Percentiles rank a stretch among this genome's conserved stretches.
Evolutionary conservation across 2,329 filamentous ascomycete species (phyloP).

Genomic region (Stagonosporopsis chrysanthemi): DNA sequence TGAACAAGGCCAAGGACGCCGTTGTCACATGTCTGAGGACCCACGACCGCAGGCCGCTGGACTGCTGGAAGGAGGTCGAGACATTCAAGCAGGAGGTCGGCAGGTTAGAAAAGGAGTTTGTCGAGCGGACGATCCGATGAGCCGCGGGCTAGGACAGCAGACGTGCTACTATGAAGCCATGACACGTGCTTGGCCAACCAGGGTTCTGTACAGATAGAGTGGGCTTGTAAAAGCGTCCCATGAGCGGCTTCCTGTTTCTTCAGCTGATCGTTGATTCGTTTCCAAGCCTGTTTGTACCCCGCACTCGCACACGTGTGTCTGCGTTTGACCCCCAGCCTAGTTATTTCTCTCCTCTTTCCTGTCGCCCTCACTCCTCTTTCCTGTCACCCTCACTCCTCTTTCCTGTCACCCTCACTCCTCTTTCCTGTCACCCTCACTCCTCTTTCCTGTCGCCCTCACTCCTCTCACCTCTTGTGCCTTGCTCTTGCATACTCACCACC

Average conservation of each 20-base stretch:
- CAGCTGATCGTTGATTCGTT: background rate
- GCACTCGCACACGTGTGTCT: background rate
- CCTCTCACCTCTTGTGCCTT: background rate
- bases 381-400: background rate
- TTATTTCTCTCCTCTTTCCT: background rate
- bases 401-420: no score
- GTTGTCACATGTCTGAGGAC: conserved; percentile 82
- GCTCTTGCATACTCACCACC: background rate
- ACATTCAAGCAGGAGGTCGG: conserved; percentile 88
- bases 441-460: no score
- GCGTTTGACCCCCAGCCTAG: background rate
- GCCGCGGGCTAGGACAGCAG: background rate
- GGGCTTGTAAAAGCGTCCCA: conserved; percentile 14
- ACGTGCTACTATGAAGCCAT: background rate
- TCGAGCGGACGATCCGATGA: conserved; percentile 75
- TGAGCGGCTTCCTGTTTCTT: conserved; percentile 9
- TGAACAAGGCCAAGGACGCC: conserved; percentile 77
- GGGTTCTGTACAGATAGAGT: conserved; percentile 14
- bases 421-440: no score
- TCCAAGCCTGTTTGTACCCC: background rate
- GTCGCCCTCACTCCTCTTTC: no score
- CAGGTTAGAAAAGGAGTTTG: conserved; percentile 84
- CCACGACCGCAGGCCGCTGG: conserved; percentile 85
- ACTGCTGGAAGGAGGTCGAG: conserved; percentile 95
- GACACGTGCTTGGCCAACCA: background rate